Conservation (phyloP, 768 basidiomycete species). For the Boletus reticulatus region DNA sequence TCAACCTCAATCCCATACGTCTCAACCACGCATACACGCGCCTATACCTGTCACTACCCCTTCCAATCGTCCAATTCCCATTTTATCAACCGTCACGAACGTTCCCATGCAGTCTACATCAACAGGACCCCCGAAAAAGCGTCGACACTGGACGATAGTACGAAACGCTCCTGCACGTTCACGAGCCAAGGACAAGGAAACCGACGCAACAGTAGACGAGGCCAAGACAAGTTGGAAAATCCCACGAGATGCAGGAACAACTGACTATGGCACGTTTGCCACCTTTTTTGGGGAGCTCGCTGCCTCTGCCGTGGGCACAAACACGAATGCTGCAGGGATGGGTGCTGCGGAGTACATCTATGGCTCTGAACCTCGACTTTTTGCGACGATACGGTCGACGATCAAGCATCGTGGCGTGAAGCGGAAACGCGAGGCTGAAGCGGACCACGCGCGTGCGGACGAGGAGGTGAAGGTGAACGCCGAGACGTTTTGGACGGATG, state of each 20-base stretch:
- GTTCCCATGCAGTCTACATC: not conserved
- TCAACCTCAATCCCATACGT: not conserved
- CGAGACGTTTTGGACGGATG: constrained; percentile 47
- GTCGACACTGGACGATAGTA: constrained; percentile 60
- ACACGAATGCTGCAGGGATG: constrained; percentile 10
- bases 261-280: constrained; percentile 65
- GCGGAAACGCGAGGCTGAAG: constrained; percentile 19
- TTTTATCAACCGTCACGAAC: constrained; percentile 14
- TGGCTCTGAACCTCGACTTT: constrained; percentile 19
- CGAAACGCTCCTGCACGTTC: constrained; percentile 49
- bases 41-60: constrained; percentile 31
- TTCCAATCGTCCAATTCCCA: constrained; percentile 12
- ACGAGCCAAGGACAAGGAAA: constrained; percentile 52
- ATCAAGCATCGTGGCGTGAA: constrained; percentile 25
- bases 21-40: constrained; percentile 16
- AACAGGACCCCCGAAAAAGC: constrained; percentile 23
- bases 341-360: constrained; percentile 7
- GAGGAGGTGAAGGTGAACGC: constrained; percentile 6
- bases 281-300: constrained; percentile 45
- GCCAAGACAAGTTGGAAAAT: constrained; percentile 43
- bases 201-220: constrained; percentile 34
- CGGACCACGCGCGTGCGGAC: not conserved
- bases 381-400: constrained; percentile 40
- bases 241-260: constrained; percentile 50
- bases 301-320: constrained; percentile 28